Evolutionary conservation across 208 protist species (phyloP).

Genomic region (Vickermania spadyakhi): DNA sequence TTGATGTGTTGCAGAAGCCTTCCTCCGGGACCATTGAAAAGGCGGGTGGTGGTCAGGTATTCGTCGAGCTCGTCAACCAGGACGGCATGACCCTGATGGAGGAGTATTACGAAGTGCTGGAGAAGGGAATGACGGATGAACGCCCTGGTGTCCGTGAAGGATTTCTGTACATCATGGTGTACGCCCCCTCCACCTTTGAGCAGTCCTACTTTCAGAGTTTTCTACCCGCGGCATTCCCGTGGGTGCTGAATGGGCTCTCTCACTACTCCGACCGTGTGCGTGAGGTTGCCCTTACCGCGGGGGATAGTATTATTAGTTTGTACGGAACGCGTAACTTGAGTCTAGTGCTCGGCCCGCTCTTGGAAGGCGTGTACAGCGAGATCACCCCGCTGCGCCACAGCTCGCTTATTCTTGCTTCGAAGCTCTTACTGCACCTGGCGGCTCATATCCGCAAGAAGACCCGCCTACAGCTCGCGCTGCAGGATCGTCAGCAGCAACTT

Average conservation of each 20-base stretch:
- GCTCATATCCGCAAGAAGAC: conserved; percentile 80
- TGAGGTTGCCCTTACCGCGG: conserved; percentile 79
- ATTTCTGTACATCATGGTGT: conserved; percentile 90
- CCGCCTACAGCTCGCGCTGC: conserved; percentile 49
- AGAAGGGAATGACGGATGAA: conserved; percentile 74
- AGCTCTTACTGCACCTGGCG: conserved; percentile 87
- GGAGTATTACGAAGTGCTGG: conserved; percentile 51
- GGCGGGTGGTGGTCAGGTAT: conserved; percentile 85
- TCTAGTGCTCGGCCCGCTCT: conserved; percentile 75
- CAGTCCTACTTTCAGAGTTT: conserved; percentile 64
- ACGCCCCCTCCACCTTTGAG: conserved; percentile 75
- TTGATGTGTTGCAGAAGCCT: conserved; percentile 55
- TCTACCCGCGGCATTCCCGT: conserved; percentile 73
- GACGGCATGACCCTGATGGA: conserved; percentile 64
- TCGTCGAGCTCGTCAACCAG: conserved; percentile 77
- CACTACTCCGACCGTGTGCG: conserved; percentile 88
- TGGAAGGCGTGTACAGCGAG: conserved; percentile 71
- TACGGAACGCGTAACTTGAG: conserved; percentile 79
- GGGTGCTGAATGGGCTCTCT: conserved; percentile 85
- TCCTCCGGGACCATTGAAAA: conserved; percentile 76
- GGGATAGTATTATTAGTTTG: conserved; percentile 82
- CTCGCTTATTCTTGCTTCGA: conserved; percentile 80
- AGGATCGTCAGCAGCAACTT: conserved; percentile 1
- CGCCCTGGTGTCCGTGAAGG: conserved; percentile 80
- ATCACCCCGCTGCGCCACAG: conserved; percentile 81